Percentiles rank a stretch among this genome's conserved stretches.
phyloP scores from a whole-genome alignment of 495 filamentous ascomycete genomes.

The Penicillium manginii region DNA sequence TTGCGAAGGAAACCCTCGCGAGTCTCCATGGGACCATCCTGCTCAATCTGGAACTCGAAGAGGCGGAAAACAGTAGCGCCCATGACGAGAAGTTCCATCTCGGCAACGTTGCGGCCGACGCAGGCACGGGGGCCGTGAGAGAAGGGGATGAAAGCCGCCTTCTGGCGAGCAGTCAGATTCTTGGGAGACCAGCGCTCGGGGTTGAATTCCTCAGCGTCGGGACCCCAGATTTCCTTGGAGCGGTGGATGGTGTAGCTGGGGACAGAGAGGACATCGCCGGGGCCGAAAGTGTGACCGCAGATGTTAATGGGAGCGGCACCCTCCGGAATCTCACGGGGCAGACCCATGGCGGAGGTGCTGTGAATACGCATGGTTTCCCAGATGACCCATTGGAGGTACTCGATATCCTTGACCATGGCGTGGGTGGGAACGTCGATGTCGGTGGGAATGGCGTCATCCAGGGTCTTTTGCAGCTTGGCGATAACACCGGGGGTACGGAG shows the following conservation, averaged over 20 bases:
- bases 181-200: slow-evolving; percentile 74
- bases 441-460: slow-evolving; percentile 69
- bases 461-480: slow-evolving; percentile 67
- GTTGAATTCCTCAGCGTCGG: slow-evolving; percentile 74
- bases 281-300: slow-evolving; percentile 66
- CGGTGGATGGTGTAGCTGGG: slow-evolving; percentile 91
- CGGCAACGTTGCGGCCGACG: slow-evolving; percentile 85
- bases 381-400: slow-evolving; percentile 73
- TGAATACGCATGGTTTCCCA: slow-evolving; percentile 91
- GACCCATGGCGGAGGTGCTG: slow-evolving; percentile 84
- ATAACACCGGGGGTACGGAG: slow-evolving; percentile 72
- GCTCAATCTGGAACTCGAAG: slow-evolving; percentile 75
- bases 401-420: slow-evolving; percentile 73
- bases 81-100: slow-evolving; percentile 91
- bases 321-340: slow-evolving; percentile 77
- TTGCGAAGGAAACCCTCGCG: slow-evolving; percentile 90
- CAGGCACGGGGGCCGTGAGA: slow-evolving; percentile 79
- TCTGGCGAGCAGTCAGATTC: slow-evolving; percentile 64
- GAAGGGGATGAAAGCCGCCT: slow-evolving; percentile 83
- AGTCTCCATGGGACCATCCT: slow-evolving; percentile 71
- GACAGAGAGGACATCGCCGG: slow-evolving; percentile 78
- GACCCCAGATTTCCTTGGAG: slow-evolving; percentile 79
- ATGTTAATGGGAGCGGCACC: slow-evolving; percentile 59
- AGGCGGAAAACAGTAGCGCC: slow-evolving; percentile 73
- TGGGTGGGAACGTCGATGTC: slow-evolving; percentile 67